These are phyloP conservation scores for Rubroboletus pulcherrimus DNA, from an alignment of 768 basidiomycete genomes.

Conservation along the genomic window DNA sequence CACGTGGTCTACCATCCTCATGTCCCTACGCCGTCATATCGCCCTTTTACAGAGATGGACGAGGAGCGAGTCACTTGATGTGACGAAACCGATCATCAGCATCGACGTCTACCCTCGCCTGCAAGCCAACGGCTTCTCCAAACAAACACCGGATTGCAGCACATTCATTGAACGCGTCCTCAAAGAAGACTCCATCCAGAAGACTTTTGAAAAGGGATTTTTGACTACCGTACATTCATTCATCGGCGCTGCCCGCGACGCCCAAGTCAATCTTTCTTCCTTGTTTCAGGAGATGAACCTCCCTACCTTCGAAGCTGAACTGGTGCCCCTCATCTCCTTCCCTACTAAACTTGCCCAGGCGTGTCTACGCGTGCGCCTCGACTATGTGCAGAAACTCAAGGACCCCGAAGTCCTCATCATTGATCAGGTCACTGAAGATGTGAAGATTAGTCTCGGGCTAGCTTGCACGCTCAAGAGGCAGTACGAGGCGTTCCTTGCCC, in stretches of 20 bases:
- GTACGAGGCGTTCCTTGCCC: constrained; percentile 86
- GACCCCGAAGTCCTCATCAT: constrained; percentile 89
- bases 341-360: constrained; percentile 94
- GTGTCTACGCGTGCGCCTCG: constrained; percentile 81
- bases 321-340: constrained; percentile 92
- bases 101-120: constrained; percentile 43
- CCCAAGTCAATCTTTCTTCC: constrained; percentile 74
- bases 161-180: constrained; percentile 92
- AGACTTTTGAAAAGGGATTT: constrained; percentile 89
- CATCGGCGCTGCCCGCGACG: constrained; percentile 79
- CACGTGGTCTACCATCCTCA: constrained; percentile 88
- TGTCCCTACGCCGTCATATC: constrained; percentile 80
- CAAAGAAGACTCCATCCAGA: constrained; percentile 95
- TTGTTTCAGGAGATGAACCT: constrained; percentile 86
- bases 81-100: constrained; percentile 72
- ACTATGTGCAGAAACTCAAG: constrained; percentile 82
- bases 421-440: constrained; percentile 90
- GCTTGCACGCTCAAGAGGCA: constrained; percentile 95
- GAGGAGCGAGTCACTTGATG: constrained; percentile 85
- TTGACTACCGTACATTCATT: constrained; percentile 84
- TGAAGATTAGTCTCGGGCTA: constrained; percentile 85
- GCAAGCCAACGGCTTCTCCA: constrained; percentile 34
- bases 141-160: constrained; percentile 57
- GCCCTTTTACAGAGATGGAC: constrained; percentile 87
- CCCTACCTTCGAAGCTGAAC: constrained; percentile 84